Base-by-base conservation (phyloP, 2,329 filamentous ascomycete species). In the Beauveria asiatica region DNA sequence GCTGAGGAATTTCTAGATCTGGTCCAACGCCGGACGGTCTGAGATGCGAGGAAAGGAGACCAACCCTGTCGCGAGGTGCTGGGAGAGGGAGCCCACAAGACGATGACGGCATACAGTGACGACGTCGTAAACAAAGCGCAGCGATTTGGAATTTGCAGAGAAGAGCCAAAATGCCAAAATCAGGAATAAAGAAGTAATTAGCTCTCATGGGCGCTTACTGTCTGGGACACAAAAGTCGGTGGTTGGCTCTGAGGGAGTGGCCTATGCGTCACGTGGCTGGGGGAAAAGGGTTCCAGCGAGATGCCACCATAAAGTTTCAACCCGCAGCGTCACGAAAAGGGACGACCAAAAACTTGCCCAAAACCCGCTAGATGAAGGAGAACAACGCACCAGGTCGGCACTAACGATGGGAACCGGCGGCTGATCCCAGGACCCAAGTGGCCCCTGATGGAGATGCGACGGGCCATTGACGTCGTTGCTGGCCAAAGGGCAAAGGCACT, bases 241-340 rank as follows among this genome's bases (percentile, higher is more conserved):
- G 58, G 58, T 60, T 60, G 58, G 58, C 58, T 60, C 33, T 55
- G 50, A 10, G 9, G 45, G 23, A 30, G 23, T 41, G 48, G 42
- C 48, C 50, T 44, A 39, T 55, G 45, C 58, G 58, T 60, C 58
- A 60, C 58, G 58, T 60, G 58, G 58, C 57, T 59, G 50, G 57
- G 57, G 45, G 33, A 5, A 11, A 37, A 37, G 33, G 11, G 25
- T 49, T 30, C 10, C 16, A 19, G 45, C n/a, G 33, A 41, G 52
- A 55, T 30, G 41, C 11, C 51, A 53, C 21, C 51, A 42, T n/a
- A 11, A 5, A 19, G 19, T 37, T 37, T 16, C 33, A 37, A 37
- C 33, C 19, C 8, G 10, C 33, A 53, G 37, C 8, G 37, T 27
- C 19, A 23, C 27, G 51, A 16, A 23, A 11, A 8, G 13, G 13